A percentile compares a stretch with the other conserved stretches of the same genome.
Conservation (phyloP, 129 eudicot species). For the Ambrosia artemisiifolia region DNA sequence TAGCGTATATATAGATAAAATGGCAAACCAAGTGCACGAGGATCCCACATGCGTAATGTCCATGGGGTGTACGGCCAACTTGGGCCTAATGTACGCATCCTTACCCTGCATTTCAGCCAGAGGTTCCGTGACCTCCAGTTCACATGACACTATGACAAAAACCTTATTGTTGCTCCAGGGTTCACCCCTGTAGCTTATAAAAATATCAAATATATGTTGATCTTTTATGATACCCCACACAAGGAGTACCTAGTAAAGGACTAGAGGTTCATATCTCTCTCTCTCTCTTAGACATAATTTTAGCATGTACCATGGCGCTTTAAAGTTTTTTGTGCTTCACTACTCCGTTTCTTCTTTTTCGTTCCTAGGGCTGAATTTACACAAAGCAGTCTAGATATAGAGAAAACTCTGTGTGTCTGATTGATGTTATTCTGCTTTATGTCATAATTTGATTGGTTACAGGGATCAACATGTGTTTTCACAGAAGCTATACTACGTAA, state of each 20-base stretch:
- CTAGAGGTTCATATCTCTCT: background rate
- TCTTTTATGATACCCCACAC: background rate
- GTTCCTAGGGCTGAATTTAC: background rate
- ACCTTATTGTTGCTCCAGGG: too few relatives aligned
- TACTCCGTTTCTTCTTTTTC: background rate
- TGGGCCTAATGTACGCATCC: too few relatives aligned
- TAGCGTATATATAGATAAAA: too few relatives aligned
- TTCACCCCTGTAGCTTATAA: background rate
- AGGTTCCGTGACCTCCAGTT: too few relatives aligned
- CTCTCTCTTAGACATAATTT: background rate
- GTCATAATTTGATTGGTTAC: conserved; percentile 23
- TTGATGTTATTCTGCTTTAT: conserved; percentile 21
- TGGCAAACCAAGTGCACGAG: too few relatives aligned
- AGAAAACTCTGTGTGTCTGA: background rate
- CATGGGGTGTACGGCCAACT: too few relatives aligned
- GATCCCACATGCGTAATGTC: too few relatives aligned
- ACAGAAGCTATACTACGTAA: conserved; percentile 78
- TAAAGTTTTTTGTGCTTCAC: background rate
- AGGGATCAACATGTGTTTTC: conserved; percentile 96
- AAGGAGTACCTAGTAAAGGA: background rate
- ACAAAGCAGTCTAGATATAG: background rate
- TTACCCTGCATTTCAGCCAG: too few relatives aligned
- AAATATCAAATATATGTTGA: background rate
- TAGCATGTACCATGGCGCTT: background rate
- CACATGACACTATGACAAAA: too few relatives aligned